These are phyloP conservation scores for Myriosclerotinia duriaeana DNA, from an alignment of 2,329 filamentous ascomycete genomes.

Conservation along the genomic window DNA sequence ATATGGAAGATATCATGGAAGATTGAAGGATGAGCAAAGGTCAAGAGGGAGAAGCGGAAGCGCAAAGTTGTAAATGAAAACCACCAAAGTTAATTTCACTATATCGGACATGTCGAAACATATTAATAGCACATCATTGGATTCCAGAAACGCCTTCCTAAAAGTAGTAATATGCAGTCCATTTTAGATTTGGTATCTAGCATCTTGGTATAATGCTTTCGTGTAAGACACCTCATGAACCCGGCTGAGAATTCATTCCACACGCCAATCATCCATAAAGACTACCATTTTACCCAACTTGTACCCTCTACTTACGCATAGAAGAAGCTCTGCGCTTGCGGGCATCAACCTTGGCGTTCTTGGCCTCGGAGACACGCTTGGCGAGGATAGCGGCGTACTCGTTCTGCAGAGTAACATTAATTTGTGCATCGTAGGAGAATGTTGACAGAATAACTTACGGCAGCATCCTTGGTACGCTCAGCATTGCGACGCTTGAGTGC, in stretches of 20 bases:
- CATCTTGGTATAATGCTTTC: constrained; percentile 25
- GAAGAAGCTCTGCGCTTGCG: constrained; percentile 97
- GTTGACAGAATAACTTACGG: constrained; percentile 62
- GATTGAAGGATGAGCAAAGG: too few relatives aligned
- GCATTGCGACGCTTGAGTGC: constrained; percentile 97
- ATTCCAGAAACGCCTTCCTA: constrained; percentile 24
- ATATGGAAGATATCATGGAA: too few relatives aligned
- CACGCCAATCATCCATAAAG: constrained; percentile 20
- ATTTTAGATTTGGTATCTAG: constrained; percentile 22
- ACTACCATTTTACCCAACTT: constrained; percentile 18
- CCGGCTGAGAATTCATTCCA: constrained; percentile 19
- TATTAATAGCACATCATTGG: constrained; percentile 17
- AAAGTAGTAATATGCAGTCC: constrained; percentile 23
- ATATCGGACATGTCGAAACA: constrained; percentile 2
- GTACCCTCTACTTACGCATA: constrained; percentile 71
- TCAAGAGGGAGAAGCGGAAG: not conserved
- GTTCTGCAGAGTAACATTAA: constrained; percentile 57
- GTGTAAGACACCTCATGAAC: constrained; percentile 19
- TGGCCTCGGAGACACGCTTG: constrained; percentile 96
- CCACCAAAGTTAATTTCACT: not conserved
- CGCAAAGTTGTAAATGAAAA: not conserved
- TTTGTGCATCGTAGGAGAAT: not conserved
- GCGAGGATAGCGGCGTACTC: constrained; percentile 95
- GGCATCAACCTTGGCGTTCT: constrained; percentile 87
- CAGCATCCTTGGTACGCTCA: constrained; percentile 98